Evolutionary conservation across 768 basidiomycete species (phyloP).

Genomic region (Rhodotorula toruloides): DNA sequence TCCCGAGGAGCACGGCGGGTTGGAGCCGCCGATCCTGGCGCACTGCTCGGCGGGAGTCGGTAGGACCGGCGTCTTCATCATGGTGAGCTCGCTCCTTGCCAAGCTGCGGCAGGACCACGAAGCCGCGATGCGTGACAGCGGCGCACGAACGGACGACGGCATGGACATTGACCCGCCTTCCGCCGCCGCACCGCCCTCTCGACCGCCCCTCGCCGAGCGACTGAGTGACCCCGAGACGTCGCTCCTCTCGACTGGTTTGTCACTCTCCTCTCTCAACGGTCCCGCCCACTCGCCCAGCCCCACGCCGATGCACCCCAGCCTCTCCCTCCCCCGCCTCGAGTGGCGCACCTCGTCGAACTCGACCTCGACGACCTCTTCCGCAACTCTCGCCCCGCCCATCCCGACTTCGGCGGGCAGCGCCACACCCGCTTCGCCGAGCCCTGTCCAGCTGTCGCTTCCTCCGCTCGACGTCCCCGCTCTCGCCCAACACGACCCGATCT

Average conservation of each 20-base stretch:
- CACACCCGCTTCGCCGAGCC: not conserved
- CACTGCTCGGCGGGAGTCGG: constrained; percentile 96
- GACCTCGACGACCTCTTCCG: not conserved
- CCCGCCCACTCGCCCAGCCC: not conserved
- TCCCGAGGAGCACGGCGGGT: constrained; percentile 10
- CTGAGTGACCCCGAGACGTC: constrained; percentile 24
- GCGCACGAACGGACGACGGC: not conserved
- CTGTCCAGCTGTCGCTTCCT: not conserved
- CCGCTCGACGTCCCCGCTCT: constrained; percentile 48
- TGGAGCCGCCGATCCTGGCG: constrained; percentile 58
- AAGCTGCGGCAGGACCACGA: constrained; percentile 57
- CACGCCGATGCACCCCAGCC: not conserved
- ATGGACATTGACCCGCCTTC: constrained; percentile 29
- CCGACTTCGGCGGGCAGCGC: not conserved
- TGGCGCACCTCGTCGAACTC: not conserved
- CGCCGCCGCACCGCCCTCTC: not conserved
- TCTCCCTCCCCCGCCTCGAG: not conserved
- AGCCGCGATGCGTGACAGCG: not conserved
- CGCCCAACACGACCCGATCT: constrained; percentile 65
- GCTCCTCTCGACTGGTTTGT: constrained; percentile 16
- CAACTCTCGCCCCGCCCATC: not conserved
- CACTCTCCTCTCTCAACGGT: constrained; percentile 19
- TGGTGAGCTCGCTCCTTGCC: constrained; percentile 63
- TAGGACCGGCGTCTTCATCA: constrained; percentile 87
- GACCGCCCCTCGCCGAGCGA: not conserved